Conservation (phyloP, 208 protist genomes). For the Leishmania aethiopica region DNA sequence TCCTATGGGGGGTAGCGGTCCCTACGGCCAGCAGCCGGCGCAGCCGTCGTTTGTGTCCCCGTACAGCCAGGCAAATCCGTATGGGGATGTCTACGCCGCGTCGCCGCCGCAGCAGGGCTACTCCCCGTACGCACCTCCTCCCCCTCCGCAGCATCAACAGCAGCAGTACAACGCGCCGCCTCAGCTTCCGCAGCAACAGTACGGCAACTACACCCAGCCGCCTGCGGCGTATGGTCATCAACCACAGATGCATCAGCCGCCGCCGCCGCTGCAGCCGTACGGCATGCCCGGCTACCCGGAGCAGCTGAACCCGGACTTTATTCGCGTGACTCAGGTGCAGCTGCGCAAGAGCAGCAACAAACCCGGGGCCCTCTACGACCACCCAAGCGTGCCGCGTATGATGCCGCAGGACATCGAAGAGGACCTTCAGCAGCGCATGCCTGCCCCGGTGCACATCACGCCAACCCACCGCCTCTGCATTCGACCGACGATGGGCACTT, state of each 20-base stretch:
- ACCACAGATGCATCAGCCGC: constrained; percentile 26
- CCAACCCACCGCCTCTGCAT: constrained; percentile 50
- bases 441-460: constrained; percentile 50
- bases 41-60: constrained; percentile 23
- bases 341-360: constrained; percentile 25
- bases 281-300: not conserved
- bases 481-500: constrained; percentile 62
- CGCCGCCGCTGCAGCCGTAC: not conserved
- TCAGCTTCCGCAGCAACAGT: not conserved
- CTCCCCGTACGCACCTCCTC: not conserved
- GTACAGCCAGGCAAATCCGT: constrained; percentile 14
- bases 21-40: constrained; percentile 14
- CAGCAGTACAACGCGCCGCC: constrained; percentile 15
- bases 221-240: constrained; percentile 5
- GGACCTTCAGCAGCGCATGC: constrained; percentile 42
- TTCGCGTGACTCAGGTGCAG: constrained; percentile 28
- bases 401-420: constrained; percentile 61
- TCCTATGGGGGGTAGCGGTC: not conserved
- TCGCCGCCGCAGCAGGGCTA: constrained; percentile 8
- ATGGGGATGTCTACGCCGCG: constrained; percentile 19
- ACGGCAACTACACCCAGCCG: not conserved
- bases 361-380: constrained; percentile 36
- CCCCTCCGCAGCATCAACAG: constrained; percentile 7
- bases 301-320: constrained; percentile 26
- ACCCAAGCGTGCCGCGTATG: constrained; percentile 77